phyloP scores from a whole-genome alignment of 176 grass and related monocot genomes.

The Luzula sylvatica region DNA sequence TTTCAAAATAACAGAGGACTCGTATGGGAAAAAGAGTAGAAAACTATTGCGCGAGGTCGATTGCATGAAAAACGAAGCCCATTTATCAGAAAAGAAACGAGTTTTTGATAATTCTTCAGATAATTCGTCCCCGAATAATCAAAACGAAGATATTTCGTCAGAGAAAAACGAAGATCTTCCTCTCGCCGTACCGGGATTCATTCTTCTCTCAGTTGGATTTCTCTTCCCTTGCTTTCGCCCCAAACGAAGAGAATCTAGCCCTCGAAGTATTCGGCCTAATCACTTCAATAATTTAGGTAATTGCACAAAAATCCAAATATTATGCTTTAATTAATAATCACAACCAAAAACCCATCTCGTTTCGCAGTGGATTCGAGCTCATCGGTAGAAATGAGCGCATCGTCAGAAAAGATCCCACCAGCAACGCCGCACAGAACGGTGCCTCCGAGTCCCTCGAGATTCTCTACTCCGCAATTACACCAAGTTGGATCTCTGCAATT shows the following conservation, averaged over 20 bases:
- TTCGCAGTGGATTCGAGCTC: conserved; percentile 19
- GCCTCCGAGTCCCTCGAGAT: conserved; percentile 97
- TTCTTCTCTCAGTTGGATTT: conserved; percentile 73
- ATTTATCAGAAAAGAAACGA: conserved; percentile 18
- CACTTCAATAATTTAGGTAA: conserved; percentile 36
- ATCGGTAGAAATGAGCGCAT: conserved; percentile 66
- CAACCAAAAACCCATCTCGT: neutral
- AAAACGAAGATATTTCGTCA: conserved; percentile 38
- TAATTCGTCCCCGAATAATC: conserved; percentile 21
- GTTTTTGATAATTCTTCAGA: conserved; percentile 33
- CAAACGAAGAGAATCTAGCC: conserved; percentile 45
- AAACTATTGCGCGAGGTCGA: conserved; percentile 45
- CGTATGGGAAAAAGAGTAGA: conserved; percentile 32
- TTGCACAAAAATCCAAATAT: conserved; percentile 1
- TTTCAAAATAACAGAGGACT: conserved; percentile 24
- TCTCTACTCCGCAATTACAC: conserved; percentile 60
- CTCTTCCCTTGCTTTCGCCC: conserved; percentile 87
- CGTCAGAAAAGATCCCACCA: conserved; percentile 64
- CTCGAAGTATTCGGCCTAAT: conserved; percentile 31
- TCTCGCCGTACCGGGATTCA: conserved; percentile 63
- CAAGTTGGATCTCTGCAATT: conserved; percentile 61
- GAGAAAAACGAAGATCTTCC: conserved; percentile 37
- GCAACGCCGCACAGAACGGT: conserved; percentile 48
- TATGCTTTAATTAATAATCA: neutral
- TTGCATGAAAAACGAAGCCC: no score